Percentiles rank a stretch among this genome's conserved stretches.
Conservation (phyloP, 306 rosid genomes). For the Glycine latifolia region DNA sequence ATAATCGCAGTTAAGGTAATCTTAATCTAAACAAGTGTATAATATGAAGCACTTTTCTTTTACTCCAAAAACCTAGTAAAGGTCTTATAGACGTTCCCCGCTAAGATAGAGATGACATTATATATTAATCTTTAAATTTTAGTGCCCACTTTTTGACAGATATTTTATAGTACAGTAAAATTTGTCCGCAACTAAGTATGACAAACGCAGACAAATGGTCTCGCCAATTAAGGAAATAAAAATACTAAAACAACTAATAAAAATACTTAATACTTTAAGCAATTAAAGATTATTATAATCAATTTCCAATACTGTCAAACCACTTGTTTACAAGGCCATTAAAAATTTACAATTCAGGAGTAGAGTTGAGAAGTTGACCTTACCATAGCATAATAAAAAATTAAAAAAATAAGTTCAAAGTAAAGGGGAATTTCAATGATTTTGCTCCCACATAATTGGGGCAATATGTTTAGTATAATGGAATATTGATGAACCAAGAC, state of each 20-base stretch:
- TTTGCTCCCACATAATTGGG: constrained; percentile 60
- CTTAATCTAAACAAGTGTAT: neutral
- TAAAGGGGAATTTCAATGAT: constrained; percentile 43
- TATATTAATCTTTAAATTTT: neutral
- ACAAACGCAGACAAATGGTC: neutral
- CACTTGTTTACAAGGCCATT: neutral
- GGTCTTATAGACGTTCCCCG: neutral
- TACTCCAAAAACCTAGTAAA: neutral
- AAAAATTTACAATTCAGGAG: neutral
- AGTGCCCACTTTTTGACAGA: constrained; percentile 3
- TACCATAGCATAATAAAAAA: neutral
- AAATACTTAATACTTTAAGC: too few species aligned
- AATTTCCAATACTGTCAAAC: neutral
- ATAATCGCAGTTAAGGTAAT: neutral
- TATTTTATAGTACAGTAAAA: neutral
- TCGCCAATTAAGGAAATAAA: neutral
- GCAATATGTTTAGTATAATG: neutral
- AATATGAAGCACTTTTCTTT: neutral
- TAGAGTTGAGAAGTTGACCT: constrained; percentile 30
- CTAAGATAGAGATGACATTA: neutral
- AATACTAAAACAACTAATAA: neutral
- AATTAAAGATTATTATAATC: too few species aligned
- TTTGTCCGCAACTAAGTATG: neutral
- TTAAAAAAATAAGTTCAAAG: constrained; percentile 33
- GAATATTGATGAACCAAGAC: neutral